phyloP scores from a whole-genome alignment of 164 flowering plant species.

The Nelumbo lutea region DNA sequence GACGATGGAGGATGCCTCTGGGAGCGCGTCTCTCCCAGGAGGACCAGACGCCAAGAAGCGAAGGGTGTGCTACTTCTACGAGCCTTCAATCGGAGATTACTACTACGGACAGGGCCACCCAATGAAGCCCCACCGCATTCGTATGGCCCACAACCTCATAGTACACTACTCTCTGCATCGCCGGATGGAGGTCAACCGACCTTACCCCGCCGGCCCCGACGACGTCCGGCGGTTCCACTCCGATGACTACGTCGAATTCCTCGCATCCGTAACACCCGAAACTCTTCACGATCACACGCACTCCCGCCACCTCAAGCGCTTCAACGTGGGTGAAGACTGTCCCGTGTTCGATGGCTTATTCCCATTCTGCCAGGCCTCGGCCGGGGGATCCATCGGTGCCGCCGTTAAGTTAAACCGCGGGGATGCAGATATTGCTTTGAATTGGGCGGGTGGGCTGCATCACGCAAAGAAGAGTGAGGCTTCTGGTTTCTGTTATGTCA shows the following conservation, averaged over 20 bases:
- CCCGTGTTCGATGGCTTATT: constrained; percentile 58
- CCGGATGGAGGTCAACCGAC: constrained; percentile 44
- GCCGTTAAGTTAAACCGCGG: constrained; percentile 47
- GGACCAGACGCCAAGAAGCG: constrained; percentile 44
- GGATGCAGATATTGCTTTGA: constrained; percentile 50
- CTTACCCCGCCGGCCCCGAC: constrained; percentile 36
- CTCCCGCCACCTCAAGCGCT: constrained; percentile 33
- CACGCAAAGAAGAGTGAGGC: constrained; percentile 66
- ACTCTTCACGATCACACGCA: constrained; percentile 27
- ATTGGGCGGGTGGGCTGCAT: constrained; percentile 67
- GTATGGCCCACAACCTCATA: constrained; percentile 57
- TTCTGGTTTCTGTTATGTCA: constrained; percentile 62
- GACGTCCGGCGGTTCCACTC: constrained; percentile 51
- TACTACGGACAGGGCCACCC: constrained; percentile 73
- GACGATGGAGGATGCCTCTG: neutral
- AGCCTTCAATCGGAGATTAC: constrained; percentile 57
- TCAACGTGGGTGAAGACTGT: constrained; percentile 61
- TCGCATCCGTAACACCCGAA: constrained; percentile 41
- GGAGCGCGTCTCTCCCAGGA: constrained; percentile 43
- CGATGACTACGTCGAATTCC: constrained; percentile 49
- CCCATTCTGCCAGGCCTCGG: constrained; percentile 47
- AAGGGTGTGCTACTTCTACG: constrained; percentile 55
- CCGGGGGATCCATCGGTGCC: constrained; percentile 53
- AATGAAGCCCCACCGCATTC: constrained; percentile 65
- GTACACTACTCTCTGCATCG: constrained; percentile 53